Evolutionary conservation across 108 stramenopile species (phyloP).

Genomic region (Aurantiochytrium sp.): DNA sequence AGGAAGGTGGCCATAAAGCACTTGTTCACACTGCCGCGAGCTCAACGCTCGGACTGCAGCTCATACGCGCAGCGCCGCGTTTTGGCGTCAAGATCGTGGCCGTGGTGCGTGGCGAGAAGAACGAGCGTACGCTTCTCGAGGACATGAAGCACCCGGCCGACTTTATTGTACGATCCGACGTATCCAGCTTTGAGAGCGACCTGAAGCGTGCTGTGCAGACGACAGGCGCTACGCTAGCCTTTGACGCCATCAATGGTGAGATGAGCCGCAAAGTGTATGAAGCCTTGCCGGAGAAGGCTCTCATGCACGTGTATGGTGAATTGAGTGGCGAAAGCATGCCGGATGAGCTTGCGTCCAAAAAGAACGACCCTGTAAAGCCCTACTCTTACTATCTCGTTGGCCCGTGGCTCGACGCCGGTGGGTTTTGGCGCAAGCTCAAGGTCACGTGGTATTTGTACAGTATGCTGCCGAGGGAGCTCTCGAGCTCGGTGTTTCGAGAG

Average conservation of each 20-base stretch:
- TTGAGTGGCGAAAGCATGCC: slow-evolving; percentile 35
- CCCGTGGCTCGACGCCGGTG: neutral
- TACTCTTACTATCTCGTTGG: neutral
- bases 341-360: slow-evolving; percentile 24
- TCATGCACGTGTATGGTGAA: slow-evolving; percentile 41
- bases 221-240: slow-evolving; percentile 45
- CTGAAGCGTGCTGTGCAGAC: slow-evolving; percentile 42
- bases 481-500: neutral
- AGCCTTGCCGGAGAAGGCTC: slow-evolving; percentile 36
- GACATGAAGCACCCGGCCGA: slow-evolving; percentile 46
- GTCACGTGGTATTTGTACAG: neutral
- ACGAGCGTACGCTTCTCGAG: slow-evolving; percentile 31
- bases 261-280: slow-evolving; percentile 44
- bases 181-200: slow-evolving; percentile 36
- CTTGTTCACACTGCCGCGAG: slow-evolving; percentile 58
- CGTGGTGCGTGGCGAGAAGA: slow-evolving; percentile 53
- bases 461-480: neutral
- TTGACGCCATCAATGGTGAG: slow-evolving; percentile 51
- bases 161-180: slow-evolving; percentile 30
- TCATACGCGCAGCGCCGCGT: slow-evolving; percentile 35
- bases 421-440: neutral
- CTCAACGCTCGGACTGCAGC: slow-evolving; percentile 50
- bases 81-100: slow-evolving; percentile 43
- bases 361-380: neutral
- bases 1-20: slow-evolving; percentile 21